Evolutionary conservation across 179 eudicot genomes (phyloP).

Genomic region (Silene noctiflora): DNA sequence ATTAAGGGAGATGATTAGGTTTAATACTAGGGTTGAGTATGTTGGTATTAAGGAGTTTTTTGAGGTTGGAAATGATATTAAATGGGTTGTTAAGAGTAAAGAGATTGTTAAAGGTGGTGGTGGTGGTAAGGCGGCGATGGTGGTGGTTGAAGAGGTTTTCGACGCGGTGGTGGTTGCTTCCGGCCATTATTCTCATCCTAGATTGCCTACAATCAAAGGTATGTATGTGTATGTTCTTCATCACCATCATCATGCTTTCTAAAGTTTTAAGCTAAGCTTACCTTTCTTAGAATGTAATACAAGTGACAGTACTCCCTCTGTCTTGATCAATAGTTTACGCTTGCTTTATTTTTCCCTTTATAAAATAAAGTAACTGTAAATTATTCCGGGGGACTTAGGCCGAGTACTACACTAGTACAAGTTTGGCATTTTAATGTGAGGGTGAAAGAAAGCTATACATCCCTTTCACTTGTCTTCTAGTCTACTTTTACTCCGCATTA

Average conservation of each 20-base stretch:
- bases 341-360: no score
- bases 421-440: no score
- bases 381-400: no score
- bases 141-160: constrained; percentile 62
- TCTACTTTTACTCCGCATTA: no score
- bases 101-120: constrained; percentile 24
- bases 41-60: constrained; percentile 48
- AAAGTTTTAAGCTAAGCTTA: background rate
- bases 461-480: no score
- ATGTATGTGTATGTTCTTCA: no score
- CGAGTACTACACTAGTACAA: background rate
- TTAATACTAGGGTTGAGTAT: constrained; percentile 62
- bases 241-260: background rate
- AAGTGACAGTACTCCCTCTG: no score
- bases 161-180: constrained; percentile 86
- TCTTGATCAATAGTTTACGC: no score
- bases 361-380: no score
- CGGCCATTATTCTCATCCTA: constrained; percentile 73
- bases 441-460: no score
- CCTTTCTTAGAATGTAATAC: constrained; percentile 24
- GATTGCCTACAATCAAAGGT: constrained; percentile 49
- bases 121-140: no score
- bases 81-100: constrained; percentile 61
- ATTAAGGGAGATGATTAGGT: constrained; percentile 63
- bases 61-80: constrained; percentile 41